phyloP scores from a whole-genome alignment of 1,139 yeast species.

The Taiozyma sp. region DNA sequence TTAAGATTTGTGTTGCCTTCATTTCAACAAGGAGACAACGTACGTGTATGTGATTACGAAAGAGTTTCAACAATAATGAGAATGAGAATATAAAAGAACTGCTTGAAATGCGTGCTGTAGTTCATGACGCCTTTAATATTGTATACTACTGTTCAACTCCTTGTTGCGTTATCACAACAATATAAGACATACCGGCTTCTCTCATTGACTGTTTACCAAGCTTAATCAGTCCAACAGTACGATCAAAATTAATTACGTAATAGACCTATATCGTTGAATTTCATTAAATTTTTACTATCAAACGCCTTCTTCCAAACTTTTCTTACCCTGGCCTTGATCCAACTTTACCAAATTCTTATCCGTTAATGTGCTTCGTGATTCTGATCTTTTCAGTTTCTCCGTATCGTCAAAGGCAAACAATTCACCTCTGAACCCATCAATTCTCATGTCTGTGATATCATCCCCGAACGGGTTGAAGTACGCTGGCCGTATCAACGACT shows the following conservation, averaged over 20 bases:
- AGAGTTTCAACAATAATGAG: neutral
- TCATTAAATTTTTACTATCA: neutral
- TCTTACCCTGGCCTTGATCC: neutral
- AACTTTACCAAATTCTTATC: neutral
- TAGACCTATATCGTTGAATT: neutral
- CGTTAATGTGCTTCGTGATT: neutral
- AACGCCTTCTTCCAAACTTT: neutral
- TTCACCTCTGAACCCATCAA: neutral
- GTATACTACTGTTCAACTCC: too few species aligned
- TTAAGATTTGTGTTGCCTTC: neutral
- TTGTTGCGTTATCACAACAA: too few species aligned
- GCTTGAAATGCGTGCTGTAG: neutral
- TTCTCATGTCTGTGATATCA: neutral
- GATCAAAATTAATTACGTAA: too few species aligned
- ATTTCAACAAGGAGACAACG: neutral
- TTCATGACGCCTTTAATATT: too few species aligned
- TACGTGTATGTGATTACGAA: neutral
- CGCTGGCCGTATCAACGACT: neutral
- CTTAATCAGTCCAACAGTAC: too few species aligned
- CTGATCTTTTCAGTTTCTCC: neutral
- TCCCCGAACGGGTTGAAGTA: neutral
- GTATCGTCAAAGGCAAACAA: neutral
- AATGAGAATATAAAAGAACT: neutral
- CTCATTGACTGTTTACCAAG: too few species aligned
- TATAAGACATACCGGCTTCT: too few species aligned